Conservation (phyloP, 768 basidiomycete species). For the Tylopilus rubrobrunneus region DNA sequence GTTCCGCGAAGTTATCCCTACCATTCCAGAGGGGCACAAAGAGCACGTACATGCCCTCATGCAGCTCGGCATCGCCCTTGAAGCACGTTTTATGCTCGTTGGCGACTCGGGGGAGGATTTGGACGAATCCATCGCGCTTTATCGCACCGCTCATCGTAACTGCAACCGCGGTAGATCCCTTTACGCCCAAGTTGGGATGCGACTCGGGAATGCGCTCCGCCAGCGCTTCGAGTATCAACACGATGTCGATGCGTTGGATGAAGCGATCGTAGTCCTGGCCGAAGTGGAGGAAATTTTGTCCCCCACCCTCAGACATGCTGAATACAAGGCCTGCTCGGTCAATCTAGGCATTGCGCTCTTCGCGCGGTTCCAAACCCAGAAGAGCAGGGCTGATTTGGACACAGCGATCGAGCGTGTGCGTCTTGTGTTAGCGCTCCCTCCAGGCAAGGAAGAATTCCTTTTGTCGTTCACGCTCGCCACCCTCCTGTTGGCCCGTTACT, state of each 20-base stretch:
- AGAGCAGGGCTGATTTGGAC: constrained; percentile 11
- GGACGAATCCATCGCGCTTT: constrained; percentile 21
- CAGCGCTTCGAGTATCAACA: constrained; percentile 7
- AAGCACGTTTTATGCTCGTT: constrained; percentile 9
- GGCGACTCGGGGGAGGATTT: constrained; percentile 12
- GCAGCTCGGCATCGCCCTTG: constrained; percentile 18
- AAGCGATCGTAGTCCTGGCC: constrained; percentile 20
- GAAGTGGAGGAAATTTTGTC: constrained; percentile 17
- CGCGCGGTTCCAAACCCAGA: constrained; percentile 14
- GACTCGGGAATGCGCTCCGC: constrained; percentile 15
- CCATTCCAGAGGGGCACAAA: constrained; percentile 10
- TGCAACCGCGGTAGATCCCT: constrained; percentile 7
- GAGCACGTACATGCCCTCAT: constrained; percentile 6
- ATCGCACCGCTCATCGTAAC: constrained; percentile 8
- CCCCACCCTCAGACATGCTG: not conserved
- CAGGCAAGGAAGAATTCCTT: constrained; percentile 3
- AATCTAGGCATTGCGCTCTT: constrained; percentile 13
- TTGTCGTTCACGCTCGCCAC: constrained; percentile 7
- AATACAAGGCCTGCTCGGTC: constrained; percentile 5
- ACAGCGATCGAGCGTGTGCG: constrained; percentile 11
- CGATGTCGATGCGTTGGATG: constrained; percentile 19
- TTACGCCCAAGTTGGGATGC: constrained; percentile 10
- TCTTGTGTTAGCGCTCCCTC: constrained; percentile 9
- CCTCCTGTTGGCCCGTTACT: constrained; percentile 10
- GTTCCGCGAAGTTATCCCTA: constrained; percentile 12